Conservation (phyloP, 2,329 filamentous ascomycete genomes). For the Diaporthe destruens region DNA sequence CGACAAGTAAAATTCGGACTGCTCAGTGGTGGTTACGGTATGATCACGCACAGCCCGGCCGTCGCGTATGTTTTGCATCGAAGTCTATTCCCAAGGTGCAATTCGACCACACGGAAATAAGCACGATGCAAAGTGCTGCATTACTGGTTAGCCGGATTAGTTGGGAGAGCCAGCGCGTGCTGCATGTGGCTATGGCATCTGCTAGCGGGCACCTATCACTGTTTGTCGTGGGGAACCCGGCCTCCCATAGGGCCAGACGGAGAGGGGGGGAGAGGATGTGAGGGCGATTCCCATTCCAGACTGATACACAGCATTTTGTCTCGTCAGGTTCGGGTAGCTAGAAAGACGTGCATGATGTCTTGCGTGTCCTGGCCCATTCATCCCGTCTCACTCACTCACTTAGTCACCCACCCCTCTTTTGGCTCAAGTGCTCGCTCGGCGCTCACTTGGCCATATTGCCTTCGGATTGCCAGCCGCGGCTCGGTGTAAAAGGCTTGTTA, state of each 20-base stretch:
- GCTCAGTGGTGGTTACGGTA: neutral
- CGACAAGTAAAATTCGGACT: neutral
- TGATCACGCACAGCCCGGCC: constrained; percentile 30
- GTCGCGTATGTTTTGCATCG: constrained; percentile 20
- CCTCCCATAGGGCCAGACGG: constrained; percentile 34
- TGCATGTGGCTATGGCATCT: constrained; percentile 31
- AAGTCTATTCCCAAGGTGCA: constrained; percentile 20
- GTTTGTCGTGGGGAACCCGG: constrained; percentile 20
- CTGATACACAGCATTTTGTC: constrained; percentile 19
- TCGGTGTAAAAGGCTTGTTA: constrained; percentile 16
- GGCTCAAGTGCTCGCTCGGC: neutral
- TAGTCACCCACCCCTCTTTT: neutral
- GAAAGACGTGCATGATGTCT: neutral
- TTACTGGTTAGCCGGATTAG: constrained; percentile 12
- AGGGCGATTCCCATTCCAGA: constrained; percentile 6
- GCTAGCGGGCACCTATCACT: constrained; percentile 37
- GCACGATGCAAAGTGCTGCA: constrained; percentile 17
- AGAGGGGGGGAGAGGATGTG: constrained; percentile 4
- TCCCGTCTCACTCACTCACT: neutral
- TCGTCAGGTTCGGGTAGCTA: constrained; percentile 16
- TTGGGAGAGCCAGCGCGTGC: neutral
- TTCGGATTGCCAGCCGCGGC: constrained; percentile 4
- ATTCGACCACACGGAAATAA: constrained; percentile 23
- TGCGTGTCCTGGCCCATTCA: neutral
- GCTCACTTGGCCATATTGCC: neutral